Conservation (phyloP, 2,329 filamentous ascomycete species). For the Tympanopsis confertula region DNA sequence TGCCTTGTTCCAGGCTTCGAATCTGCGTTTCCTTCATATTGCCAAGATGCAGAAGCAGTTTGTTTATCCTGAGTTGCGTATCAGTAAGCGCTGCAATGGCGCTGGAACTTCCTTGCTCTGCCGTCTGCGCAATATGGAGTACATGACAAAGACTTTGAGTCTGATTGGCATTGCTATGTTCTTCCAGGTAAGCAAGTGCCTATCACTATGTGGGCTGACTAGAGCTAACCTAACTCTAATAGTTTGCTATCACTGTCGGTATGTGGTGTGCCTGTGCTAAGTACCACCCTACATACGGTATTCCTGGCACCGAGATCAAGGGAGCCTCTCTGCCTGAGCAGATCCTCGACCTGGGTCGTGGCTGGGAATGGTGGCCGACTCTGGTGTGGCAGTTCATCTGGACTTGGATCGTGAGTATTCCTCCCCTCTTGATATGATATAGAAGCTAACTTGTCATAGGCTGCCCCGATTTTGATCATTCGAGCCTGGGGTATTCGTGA, state of each 20-base stretch:
- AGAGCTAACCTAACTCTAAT: constrained; percentile 4
- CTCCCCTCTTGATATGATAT: not conserved
- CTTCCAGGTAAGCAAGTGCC: constrained; percentile 26
- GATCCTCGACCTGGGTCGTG: constrained; percentile 26
- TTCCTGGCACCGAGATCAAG: constrained; percentile 20
- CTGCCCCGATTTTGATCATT: constrained; percentile 38
- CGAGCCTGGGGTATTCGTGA: constrained; percentile 40
- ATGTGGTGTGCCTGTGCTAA: constrained; percentile 45
- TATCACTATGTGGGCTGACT: not conserved
- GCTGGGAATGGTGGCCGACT: constrained; percentile 50
- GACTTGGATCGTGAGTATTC: constrained; percentile 30
- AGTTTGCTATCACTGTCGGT: constrained; percentile 32
- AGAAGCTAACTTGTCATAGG: constrained; percentile 10
- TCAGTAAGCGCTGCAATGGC: constrained; percentile 11
- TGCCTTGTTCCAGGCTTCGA: constrained; percentile 44
- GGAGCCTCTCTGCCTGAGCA: constrained; percentile 23
- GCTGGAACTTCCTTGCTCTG: constrained; percentile 17
- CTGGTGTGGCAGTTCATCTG: constrained; percentile 42
- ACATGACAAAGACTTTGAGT: constrained; percentile 26
- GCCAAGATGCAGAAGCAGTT: constrained; percentile 35
- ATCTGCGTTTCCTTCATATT: constrained; percentile 36
- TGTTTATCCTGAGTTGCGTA: constrained; percentile 8
- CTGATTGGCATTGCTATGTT: constrained; percentile 34
- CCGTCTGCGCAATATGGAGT: constrained; percentile 20
- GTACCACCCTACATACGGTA: constrained; percentile 40